Evolutionary conservation across 768 basidiomycete species (phyloP), one percentile per base, ranked within the genome.

Genomic region (Suillus sp.): DNA sequence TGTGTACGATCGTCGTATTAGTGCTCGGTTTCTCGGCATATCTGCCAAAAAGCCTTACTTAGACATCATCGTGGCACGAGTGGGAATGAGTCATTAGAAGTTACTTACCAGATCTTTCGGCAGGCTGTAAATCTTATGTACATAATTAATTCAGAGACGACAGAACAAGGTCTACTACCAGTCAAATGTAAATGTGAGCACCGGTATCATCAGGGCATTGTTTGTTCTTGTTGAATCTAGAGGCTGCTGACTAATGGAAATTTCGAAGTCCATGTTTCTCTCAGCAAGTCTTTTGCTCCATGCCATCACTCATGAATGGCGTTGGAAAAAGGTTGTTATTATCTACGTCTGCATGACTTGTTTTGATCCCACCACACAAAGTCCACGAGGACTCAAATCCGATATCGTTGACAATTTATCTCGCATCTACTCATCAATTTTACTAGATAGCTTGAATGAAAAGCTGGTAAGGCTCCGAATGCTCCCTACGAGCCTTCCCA

Each of bases 391-490:
- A 8, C 22, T 38, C 55, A 38, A 56, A 37, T 56, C 6, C 35
- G n/a, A 22, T 22, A 55, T 35, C 13, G 14, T 38, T 18, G 22
- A 37, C 16, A 2, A 61, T 25, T 8, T 20, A 22, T 51, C 43
- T 59, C n/a, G 22, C 58, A 10, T 56, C 34, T 56, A 54, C 18
- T 47, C 34, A 10, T 20, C 16, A 10, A 27, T 55, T 10, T 27
- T n/a, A 18, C 51, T 48, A 47, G 14, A 64, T 38, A 40, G 65
- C 32, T 48, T 54, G 56, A 14, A 76, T 45, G 59, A 65, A 66
- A 0, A 75, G 56, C 40, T 73, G 62, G 63, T 76, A 75, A 0
- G 70, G 70, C 48, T 47, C 14, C 11, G 30, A 16, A 62, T 67
- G 1, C 0, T 72, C 70, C 1, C 71, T 66, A 2, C 59, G 62